phyloP scores from a whole-genome alignment of 73 alveolate genomes.

The Paramecium biaurelia region DNA sequence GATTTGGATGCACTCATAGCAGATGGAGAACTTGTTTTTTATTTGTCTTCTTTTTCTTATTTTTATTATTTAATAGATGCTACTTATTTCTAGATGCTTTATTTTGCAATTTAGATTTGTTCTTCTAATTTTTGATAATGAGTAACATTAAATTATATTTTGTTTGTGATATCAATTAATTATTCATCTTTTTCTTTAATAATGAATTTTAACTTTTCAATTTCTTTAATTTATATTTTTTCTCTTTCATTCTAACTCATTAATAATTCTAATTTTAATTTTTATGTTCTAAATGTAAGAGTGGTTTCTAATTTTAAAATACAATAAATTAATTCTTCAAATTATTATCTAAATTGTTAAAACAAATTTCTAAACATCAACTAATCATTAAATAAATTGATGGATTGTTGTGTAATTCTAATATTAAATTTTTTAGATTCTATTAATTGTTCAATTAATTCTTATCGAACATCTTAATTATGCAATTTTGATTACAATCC shows the following conservation, averaged over 20 bases:
- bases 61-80: not conserved
- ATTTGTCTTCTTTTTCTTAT: not conserved
- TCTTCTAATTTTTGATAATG: constrained; percentile 10
- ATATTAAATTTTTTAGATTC: not conserved
- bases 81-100: not conserved
- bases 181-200: not conserved
- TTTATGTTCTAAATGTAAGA: not conserved
- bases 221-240: not conserved
- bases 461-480: not conserved
- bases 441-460: not conserved
- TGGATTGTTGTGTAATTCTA: not conserved
- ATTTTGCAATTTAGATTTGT: not conserved
- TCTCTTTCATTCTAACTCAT: constrained; percentile 30
- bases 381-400: constrained; percentile 15
- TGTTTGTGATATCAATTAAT: not conserved
- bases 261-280: not conserved
- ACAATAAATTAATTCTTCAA: not conserved
- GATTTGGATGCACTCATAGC: constrained; percentile 1
- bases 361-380: constrained; percentile 7
- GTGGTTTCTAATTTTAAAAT: constrained; percentile 22
- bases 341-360: not conserved
- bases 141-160: not conserved
- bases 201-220: not conserved
- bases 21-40: constrained; percentile 33
- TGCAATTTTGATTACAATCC: not conserved